Evolutionary conservation across 495 filamentous ascomycete species (phyloP).

Genomic region (Neurospora sp.): DNA sequence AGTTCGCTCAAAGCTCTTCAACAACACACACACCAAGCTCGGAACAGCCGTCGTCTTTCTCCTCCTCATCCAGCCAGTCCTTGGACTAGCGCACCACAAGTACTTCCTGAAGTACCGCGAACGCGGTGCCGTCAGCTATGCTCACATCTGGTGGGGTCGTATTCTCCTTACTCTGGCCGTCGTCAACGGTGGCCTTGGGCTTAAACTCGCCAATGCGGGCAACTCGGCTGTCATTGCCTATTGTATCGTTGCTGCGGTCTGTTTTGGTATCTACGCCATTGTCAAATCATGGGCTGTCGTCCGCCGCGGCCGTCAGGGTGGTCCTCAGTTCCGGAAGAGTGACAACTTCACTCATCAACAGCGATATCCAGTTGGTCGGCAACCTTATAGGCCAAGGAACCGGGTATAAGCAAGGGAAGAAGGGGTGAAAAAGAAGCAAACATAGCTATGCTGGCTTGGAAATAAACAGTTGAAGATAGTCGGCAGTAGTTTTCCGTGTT

Average conservation of each 20-base stretch:
- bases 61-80: slow-evolving; percentile 51
- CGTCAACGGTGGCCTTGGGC: slow-evolving; percentile 61
- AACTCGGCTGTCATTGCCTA: slow-evolving; percentile 46
- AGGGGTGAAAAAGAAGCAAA: neutral
- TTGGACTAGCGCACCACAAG: slow-evolving; percentile 55
- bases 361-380: neutral
- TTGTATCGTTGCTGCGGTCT: slow-evolving; percentile 45
- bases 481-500: neutral
- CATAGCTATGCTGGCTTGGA: neutral
- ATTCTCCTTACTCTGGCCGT: slow-evolving; percentile 51
- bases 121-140: slow-evolving; percentile 45
- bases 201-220: slow-evolving; percentile 36
- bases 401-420: neutral
- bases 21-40: slow-evolving; percentile 35
- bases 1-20: slow-evolving; percentile 22
- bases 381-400: neutral
- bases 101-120: slow-evolving; percentile 36
- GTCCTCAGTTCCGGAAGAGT: neutral
- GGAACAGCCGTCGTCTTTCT: slow-evolving; percentile 50
- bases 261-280: slow-evolving; percentile 34
- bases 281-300: slow-evolving; percentile 12
- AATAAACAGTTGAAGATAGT: neutral
- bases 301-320: neutral
- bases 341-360: neutral
- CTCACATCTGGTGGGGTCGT: slow-evolving; percentile 65